phyloP scores from a whole-genome alignment of 1,139 yeast species.

The Hanseniaspora sp. region DNA sequence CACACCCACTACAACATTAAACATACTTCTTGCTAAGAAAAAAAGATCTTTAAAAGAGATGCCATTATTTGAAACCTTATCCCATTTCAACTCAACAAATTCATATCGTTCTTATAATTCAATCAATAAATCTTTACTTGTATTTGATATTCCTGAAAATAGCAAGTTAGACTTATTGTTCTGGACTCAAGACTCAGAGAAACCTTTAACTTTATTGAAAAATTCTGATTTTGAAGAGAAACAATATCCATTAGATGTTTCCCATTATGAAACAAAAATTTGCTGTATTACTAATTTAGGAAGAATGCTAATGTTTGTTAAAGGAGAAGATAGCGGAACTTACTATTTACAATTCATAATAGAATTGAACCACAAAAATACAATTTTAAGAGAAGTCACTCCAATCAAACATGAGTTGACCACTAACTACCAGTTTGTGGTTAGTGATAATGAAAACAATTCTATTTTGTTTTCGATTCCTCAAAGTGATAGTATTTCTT shows the following conservation, averaged over 20 bases:
- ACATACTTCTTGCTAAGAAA: constrained; percentile 36
- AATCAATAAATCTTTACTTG: constrained; percentile 5
- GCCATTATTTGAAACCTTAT: constrained; percentile 39
- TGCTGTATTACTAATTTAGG: constrained; percentile 27
- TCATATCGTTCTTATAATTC: neutral
- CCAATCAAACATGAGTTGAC: constrained; percentile 16
- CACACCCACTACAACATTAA: constrained; percentile 40
- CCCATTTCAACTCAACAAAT: neutral
- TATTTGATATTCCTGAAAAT: constrained; percentile 16
- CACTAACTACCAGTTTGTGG: constrained; percentile 18
- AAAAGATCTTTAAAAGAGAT: constrained; percentile 46
- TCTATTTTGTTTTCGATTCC: constrained; percentile 24
- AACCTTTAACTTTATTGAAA: neutral
- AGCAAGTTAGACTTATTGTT: constrained; percentile 15
- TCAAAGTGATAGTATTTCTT: constrained; percentile 18
- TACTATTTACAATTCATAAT: constrained; percentile 24
- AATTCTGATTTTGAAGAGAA: constrained; percentile 1
- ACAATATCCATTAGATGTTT: constrained; percentile 1
- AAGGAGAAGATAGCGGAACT: constrained; percentile 17
- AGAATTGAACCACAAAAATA: constrained; percentile 24
- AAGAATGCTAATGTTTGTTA: constrained; percentile 25
- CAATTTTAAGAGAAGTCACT: constrained; percentile 23
- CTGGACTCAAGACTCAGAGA: constrained; percentile 6
- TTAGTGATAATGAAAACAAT: constrained; percentile 22
- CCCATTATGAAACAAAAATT: constrained; percentile 22